Percentiles rank a stretch among this genome's conserved stretches.
Evolutionary conservation across 139 green algal species (phyloP).

Genomic region (Chlamydomonas sphaeroides): DNA sequence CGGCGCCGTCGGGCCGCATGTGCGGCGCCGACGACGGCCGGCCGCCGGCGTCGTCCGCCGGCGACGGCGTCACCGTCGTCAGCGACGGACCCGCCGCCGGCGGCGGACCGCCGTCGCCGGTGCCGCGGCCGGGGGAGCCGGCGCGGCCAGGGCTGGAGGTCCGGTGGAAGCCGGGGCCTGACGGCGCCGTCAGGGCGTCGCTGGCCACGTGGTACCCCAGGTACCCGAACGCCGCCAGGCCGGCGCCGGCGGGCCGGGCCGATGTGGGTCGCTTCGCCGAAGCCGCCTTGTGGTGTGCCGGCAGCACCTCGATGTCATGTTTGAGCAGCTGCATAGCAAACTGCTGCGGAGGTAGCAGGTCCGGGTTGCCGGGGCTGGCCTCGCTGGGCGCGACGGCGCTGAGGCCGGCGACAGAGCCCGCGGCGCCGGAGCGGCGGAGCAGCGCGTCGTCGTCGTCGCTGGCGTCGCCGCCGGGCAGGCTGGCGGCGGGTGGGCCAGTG

Average conservation of each 20-base stretch:
- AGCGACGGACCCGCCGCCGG: neutral
- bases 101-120: too few species aligned
- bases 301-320: conserved; percentile 50
- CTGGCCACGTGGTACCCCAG: conserved; percentile 25
- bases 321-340: conserved; percentile 55
- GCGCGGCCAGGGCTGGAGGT: neutral
- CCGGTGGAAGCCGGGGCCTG: neutral
- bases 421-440: neutral
- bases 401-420: neutral
- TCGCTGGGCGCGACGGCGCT: neutral
- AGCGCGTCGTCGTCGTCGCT: neutral
- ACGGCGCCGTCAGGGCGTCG: conserved; percentile 18
- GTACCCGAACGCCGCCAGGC: conserved; percentile 23
- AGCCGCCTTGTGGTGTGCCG: conserved; percentile 24
- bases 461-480: too few species aligned
- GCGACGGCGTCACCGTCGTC: neutral
- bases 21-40: conserved; percentile 25
- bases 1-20: neutral
- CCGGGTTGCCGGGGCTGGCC: neutral
- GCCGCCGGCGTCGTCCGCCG: neutral
- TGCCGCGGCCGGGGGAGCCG: conserved; percentile 1
- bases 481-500: too few species aligned
- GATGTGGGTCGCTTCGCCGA: neutral
- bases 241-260: conserved; percentile 15
- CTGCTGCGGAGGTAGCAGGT: conserved; percentile 47